Evolutionary conservation across 2,329 filamentous ascomycete species (phyloP).

Genomic region (Keithomyces neogunnii): DNA sequence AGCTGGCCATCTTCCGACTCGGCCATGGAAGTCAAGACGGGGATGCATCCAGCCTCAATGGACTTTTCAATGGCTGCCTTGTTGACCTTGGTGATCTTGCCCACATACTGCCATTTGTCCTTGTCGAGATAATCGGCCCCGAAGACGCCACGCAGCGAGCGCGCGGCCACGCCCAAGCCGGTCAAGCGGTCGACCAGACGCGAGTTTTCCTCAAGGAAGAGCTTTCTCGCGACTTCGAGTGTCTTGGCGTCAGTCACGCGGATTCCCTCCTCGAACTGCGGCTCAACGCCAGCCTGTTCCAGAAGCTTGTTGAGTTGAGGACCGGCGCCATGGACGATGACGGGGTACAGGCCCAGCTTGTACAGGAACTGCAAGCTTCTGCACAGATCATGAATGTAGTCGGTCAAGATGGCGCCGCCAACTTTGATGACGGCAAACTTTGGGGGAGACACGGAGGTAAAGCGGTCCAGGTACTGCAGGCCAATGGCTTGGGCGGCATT

Average conservation of each 20-base stretch:
- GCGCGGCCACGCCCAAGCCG: constrained; percentile 77
- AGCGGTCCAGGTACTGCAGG: constrained; percentile 95
- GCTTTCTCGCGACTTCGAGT: constrained; percentile 76
- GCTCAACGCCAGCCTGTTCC: constrained; percentile 84
- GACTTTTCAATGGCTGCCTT: constrained; percentile 84
- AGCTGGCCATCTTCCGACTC: constrained; percentile 87
- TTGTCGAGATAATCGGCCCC: constrained; percentile 92
- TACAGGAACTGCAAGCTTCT: constrained; percentile 85
- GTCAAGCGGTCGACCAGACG: constrained; percentile 86
- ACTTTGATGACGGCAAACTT: constrained; percentile 99
- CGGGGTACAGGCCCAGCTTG: constrained; percentile 87
- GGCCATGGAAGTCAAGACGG: constrained; percentile 92
- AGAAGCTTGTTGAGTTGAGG: constrained; percentile 91
- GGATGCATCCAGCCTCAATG: constrained; percentile 83
- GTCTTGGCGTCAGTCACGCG: constrained; percentile 94
- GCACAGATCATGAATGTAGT: constrained; percentile 87
- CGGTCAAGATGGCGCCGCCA: constrained; percentile 88
- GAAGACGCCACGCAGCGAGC: constrained; percentile 87
- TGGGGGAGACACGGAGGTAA: constrained; percentile 92
- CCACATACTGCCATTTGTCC: constrained; percentile 91
- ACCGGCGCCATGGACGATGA: constrained; percentile 91
- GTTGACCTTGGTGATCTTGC: constrained; percentile 90
- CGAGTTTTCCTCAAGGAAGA: constrained; percentile 93
- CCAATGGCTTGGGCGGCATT: constrained; percentile 56
- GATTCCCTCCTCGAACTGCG: constrained; percentile 93